Conservation (phyloP, 139 green algal species). For the Haematococcus sp. region DNA sequence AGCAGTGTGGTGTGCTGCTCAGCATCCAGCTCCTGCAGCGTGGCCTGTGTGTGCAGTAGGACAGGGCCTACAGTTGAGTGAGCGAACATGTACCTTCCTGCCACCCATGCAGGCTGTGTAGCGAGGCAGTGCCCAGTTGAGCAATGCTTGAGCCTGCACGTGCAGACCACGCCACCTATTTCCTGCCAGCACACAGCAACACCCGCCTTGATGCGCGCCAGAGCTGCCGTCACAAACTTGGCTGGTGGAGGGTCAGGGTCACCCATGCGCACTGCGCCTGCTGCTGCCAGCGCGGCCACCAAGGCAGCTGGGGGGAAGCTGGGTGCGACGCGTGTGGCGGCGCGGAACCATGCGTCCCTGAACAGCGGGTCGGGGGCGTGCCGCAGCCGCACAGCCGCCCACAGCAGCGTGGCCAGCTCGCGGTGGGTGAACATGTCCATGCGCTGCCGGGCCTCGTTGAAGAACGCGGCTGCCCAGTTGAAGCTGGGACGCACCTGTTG, state of each 20-base stretch:
- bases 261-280: not conserved
- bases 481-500: conserved; percentile 20
- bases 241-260: not conserved
- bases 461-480: conserved; percentile 27
- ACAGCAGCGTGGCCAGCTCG: conserved; percentile 32
- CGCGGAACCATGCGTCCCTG: conserved; percentile 27
- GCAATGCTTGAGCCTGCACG: no score
- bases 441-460: conserved; percentile 12
- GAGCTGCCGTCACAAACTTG: not conserved
- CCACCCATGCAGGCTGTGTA: no score
- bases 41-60: no score
- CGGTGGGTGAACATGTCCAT: conserved; percentile 21
- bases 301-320: conserved; percentile 2
- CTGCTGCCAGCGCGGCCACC: not conserved
- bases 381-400: conserved; percentile 5
- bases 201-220: not conserved
- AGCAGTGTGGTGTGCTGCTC: conserved; percentile 8
- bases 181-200: no score
- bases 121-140: no score
- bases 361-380: conserved; percentile 33
- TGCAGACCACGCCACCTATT: no score
- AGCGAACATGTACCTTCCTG: no score
- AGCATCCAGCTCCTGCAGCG: conserved; percentile 12
- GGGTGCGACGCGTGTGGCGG: conserved; percentile 10
- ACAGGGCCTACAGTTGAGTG: no score